A percentile compares a stretch with the other conserved stretches of the same genome.
These are phyloP conservation scores for Phaffia rhodozyma DNA, from an alignment of 1,284 basidiomycete genomes.

Conservation along the genomic window DNA sequence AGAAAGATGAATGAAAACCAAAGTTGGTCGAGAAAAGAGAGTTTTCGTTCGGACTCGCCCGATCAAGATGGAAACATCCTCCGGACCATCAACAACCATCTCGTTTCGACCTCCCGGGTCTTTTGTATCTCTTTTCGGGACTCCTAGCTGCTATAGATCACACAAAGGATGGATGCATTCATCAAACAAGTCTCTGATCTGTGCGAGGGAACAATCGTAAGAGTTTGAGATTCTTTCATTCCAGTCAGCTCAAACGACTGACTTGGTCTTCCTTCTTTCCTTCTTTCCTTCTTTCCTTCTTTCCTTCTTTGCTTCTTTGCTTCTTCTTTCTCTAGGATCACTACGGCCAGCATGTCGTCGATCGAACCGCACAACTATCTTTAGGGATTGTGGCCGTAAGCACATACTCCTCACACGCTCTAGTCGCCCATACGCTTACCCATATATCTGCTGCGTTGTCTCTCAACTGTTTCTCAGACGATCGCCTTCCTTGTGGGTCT, in stretches of 20 bases:
- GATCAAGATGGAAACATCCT: neutral
- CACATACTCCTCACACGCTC: constrained; percentile 29
- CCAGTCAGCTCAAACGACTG: no score
- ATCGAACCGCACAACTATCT: constrained; percentile 42
- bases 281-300: neutral
- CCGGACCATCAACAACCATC: no score
- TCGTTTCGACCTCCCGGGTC: no score
- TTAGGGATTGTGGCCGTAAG: constrained; percentile 33
- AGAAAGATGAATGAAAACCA: no score
- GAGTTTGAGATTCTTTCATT: neutral
- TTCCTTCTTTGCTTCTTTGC: neutral
- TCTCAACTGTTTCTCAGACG: constrained; percentile 35
- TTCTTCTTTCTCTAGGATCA: constrained; percentile 47
- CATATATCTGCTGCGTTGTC: no score
- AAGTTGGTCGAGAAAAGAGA: no score
- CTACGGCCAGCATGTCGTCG: constrained; percentile 52
- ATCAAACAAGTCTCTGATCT: neutral
- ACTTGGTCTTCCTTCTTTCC: neutral
- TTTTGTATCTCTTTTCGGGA: no score
- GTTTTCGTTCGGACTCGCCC: neutral
- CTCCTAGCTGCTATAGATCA: no score
- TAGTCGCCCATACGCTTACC: no score
- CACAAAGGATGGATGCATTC: constrained; percentile 1
- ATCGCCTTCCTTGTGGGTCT: constrained; percentile 53
- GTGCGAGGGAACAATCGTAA: constrained; percentile 8